Conservation (phyloP, 1,284 basidiomycete genomes). For the Filobasidium uniguttulatum region DNA sequence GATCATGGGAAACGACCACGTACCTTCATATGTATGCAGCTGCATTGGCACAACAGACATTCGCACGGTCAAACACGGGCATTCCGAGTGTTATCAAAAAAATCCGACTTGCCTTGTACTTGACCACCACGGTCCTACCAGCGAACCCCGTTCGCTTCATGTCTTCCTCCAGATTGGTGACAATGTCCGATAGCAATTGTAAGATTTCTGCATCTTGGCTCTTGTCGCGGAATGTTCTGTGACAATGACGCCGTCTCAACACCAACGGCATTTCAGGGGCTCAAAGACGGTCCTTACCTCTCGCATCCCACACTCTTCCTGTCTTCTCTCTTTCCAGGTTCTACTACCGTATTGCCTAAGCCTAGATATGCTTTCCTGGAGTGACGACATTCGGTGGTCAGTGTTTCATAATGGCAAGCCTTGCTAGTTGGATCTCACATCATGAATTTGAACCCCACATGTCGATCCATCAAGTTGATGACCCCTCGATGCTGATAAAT, state of each 20-base stretch:
- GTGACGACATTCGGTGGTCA: too few relatives aligned
- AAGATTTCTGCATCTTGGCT: constrained; percentile 53
- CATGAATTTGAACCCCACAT: constrained; percentile 60
- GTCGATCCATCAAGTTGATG: constrained; percentile 67
- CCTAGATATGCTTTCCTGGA: constrained; percentile 56
- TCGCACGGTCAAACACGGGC: not conserved
- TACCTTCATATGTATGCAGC: constrained; percentile 35
- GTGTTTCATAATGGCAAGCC: too few relatives aligned
- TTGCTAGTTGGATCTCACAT: constrained; percentile 39
- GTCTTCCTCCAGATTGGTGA: constrained; percentile 63
- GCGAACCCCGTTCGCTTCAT: constrained; percentile 44
- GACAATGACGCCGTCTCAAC: constrained; percentile 2
- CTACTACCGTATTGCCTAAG: constrained; percentile 65
- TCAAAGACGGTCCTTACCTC: constrained; percentile 42
- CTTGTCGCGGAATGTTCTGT: constrained; percentile 61
- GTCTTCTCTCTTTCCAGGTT: constrained; percentile 58
- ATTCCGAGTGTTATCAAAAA: not conserved
- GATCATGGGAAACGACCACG: too few relatives aligned
- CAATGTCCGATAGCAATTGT: constrained; percentile 59
- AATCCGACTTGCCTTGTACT: constrained; percentile 30
- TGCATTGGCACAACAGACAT: constrained; percentile 1
- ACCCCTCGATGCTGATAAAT: constrained; percentile 58
- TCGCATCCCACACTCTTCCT: constrained; percentile 82
- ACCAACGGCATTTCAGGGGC: not conserved
- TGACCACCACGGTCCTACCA: constrained; percentile 36